phyloP scores from a whole-genome alignment of 2,329 filamentous ascomycete genomes.

The Ophiostoma piceae region DNA sequence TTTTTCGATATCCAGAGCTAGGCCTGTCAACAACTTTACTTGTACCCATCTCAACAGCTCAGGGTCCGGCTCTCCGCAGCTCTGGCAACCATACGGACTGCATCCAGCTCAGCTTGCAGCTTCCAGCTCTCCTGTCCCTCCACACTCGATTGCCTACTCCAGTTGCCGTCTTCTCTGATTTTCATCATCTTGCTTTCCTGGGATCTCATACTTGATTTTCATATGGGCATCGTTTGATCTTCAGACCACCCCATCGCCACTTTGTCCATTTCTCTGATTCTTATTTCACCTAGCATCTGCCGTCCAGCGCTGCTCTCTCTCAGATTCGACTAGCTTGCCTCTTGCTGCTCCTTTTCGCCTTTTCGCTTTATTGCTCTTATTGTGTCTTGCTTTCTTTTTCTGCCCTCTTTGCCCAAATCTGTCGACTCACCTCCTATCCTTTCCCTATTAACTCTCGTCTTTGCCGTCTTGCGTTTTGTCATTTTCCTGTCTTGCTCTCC shows the following conservation, averaged over 20 bases:
- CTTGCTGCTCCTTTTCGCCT: not conserved
- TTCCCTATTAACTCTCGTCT: not conserved
- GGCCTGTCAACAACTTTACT: not conserved
- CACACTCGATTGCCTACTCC: not conserved
- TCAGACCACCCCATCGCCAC: not conserved
- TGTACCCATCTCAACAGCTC: slow-evolving; percentile 1
- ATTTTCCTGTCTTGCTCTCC: not conserved
- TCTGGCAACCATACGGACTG: not conserved
- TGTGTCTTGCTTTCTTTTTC: not conserved
- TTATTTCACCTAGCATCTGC: slow-evolving; percentile 4
- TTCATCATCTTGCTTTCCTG: not conserved
- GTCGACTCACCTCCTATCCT: not conserved
- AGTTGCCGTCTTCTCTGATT: not conserved
- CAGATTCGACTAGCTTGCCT: not conserved
- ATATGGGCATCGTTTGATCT: not conserved
- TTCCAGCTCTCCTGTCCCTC: not conserved
- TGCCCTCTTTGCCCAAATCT: not conserved
- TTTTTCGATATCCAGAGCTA: not conserved
- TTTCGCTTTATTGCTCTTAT: not conserved
- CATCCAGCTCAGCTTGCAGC: not conserved
- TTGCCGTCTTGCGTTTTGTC: not conserved
- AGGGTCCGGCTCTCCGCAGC: not conserved
- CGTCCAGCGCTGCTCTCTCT: not conserved
- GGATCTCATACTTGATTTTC: not conserved
- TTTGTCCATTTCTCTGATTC: not conserved